These are phyloP conservation scores for Geotrichum siamense DNA, from an alignment of 1,139 yeast species.

Conservation along the genomic window DNA sequence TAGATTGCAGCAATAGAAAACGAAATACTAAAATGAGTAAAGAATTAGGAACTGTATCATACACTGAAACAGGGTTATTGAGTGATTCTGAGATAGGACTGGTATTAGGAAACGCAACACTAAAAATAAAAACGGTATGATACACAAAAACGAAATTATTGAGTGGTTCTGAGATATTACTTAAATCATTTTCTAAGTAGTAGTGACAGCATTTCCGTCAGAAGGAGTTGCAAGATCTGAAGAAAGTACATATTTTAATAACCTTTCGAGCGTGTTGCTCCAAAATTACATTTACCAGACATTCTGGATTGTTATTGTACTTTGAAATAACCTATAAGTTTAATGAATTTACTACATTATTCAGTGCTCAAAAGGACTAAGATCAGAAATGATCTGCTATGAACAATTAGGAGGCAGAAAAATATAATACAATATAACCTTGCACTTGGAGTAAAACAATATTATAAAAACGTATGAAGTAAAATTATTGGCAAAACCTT, in stretches of 20 bases:
- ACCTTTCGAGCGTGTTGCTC: slow-evolving; percentile 63
- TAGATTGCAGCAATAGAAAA: slow-evolving; percentile 43
- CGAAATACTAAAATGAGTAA: slow-evolving; percentile 69
- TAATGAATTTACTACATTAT: no score
- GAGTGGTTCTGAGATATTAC: slow-evolving; percentile 9
- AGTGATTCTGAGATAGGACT: slow-evolving; percentile 19
- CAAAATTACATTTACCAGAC: slow-evolving; percentile 59
- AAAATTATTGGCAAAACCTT: no score
- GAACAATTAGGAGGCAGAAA: no score
- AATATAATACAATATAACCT: no score
- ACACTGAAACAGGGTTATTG: slow-evolving; percentile 28
- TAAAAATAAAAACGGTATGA: no score
- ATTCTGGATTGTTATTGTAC: no score
- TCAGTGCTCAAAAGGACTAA: no score
- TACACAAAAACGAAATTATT: no score
- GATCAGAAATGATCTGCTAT: no score
- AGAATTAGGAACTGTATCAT: slow-evolving; percentile 55
- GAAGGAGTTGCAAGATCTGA: slow-evolving; percentile 79
- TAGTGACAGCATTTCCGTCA: slow-evolving; percentile 62
- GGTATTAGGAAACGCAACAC: slow-evolving; percentile 16
- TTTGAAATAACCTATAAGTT: no score
- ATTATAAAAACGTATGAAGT: no score
- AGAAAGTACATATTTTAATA: slow-evolving; percentile 81
- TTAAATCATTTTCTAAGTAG: slow-evolving; percentile 33
- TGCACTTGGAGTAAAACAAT: no score